phyloP scores from a whole-genome alignment of 139 green algal genomes.

The Chlamydomonas urium region DNA sequence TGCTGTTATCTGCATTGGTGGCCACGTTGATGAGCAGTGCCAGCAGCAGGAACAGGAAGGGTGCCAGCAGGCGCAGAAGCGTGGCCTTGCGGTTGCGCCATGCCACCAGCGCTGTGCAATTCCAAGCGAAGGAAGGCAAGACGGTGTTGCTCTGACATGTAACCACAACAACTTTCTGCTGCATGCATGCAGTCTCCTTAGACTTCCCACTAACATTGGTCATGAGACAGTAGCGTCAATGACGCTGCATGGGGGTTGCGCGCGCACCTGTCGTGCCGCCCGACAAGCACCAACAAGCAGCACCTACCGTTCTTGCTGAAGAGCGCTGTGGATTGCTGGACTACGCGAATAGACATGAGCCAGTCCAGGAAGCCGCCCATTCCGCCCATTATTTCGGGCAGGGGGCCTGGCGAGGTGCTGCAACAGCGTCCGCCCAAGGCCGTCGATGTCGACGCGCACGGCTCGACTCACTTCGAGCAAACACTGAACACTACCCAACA shows the following conservation, averaged over 20 bases:
- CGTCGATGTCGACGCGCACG: too few relatives aligned
- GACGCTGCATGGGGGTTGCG: background rate
- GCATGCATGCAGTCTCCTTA: too few relatives aligned
- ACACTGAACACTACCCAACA: too few relatives aligned
- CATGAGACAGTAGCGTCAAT: background rate
- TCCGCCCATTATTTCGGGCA: too few relatives aligned
- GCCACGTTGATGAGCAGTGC: constrained; percentile 68
- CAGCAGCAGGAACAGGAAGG: constrained; percentile 87
- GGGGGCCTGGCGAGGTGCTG: too few relatives aligned
- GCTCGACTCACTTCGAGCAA: too few relatives aligned
- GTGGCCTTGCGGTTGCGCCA: constrained; percentile 77
- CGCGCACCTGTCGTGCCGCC: too few relatives aligned
- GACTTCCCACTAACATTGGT: background rate
- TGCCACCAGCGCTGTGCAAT: constrained; percentile 46
- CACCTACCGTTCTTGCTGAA: constrained; percentile 3
- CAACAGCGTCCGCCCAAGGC: too few relatives aligned
- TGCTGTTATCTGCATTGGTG: constrained; percentile 41
- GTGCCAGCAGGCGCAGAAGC: constrained; percentile 66
- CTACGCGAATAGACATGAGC: background rate
- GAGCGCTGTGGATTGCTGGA: constrained; percentile 1
- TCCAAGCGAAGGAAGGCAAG: too few relatives aligned
- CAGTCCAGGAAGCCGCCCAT: background rate
- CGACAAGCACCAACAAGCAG: too few relatives aligned
- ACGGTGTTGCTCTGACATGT: too few relatives aligned
- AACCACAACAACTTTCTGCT: too few relatives aligned